Conservation (phyloP, 2,329 filamentous ascomycete species). For the Harringtonia aguacate region DNA sequence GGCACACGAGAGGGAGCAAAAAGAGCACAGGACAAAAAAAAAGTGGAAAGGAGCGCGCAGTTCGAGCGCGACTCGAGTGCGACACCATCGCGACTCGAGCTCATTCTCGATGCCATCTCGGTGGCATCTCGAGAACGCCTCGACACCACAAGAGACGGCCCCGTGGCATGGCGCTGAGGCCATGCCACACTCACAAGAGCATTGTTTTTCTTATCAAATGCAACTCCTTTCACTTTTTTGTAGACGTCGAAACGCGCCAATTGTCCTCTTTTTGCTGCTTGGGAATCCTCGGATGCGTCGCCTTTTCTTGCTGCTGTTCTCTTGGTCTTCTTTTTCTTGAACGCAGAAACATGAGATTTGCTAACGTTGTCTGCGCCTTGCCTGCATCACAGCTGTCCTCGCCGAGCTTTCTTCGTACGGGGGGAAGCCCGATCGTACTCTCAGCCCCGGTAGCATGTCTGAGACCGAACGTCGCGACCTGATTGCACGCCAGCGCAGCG, state of each 20-base stretch:
- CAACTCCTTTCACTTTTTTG: conserved; percentile 8
- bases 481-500: conserved; percentile 90
- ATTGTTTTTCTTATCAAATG: conserved; percentile 8
- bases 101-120: no score
- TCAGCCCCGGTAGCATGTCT: conserved; percentile 76
- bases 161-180: no score
- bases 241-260: conserved; percentile 8
- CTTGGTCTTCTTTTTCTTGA: background rate
- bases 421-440: conserved; percentile 74
- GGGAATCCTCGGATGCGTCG: conserved; percentile 1
- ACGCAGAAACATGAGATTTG: conserved; percentile 8
- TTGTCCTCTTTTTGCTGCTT: background rate
- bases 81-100: no score
- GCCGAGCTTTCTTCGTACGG: conserved; percentile 29
- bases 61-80: no score
- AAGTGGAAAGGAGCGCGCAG: conserved; percentile 5
- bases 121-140: conserved; percentile 2
- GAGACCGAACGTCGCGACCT: conserved; percentile 94
- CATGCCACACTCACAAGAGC: conserved; percentile 4
- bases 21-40: conserved; percentile 2
- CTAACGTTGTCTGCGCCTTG: conserved; percentile 17
- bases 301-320: background rate
- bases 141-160: conserved; percentile 14
- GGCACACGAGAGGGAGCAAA: background rate
- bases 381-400: conserved; percentile 36